These are phyloP conservation scores for Sugiyamaella marilandica DNA, from an alignment of 805 yeast genomes.

Conservation along the genomic window DNA sequence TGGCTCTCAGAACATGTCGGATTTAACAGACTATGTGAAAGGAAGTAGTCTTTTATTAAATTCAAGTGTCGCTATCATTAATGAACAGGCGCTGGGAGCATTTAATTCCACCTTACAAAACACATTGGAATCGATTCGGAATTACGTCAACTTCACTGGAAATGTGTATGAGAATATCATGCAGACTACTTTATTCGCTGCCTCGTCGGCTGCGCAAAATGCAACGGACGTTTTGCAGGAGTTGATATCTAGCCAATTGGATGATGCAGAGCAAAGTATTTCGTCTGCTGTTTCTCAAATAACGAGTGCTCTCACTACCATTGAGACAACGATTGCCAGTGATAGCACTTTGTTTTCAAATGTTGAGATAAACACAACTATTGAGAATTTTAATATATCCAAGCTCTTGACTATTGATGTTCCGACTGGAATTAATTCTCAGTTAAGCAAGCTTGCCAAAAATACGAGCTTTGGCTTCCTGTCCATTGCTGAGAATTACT, in stretches of 20 bases:
- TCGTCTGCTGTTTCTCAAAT: constrained; percentile 9
- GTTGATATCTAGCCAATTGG: constrained; percentile 3
- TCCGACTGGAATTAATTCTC: constrained; percentile 4
- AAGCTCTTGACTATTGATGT: constrained; percentile 10
- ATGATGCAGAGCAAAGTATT: constrained; percentile 7
- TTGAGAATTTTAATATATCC: constrained; percentile 5
- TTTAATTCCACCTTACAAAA: constrained; percentile 16
- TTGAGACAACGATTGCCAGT: neutral
- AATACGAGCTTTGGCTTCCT: constrained; percentile 5
- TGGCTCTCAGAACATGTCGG: neutral
- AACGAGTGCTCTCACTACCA: constrained; percentile 12
- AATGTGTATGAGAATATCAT: constrained; percentile 10
- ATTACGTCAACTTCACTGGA: constrained; percentile 8
- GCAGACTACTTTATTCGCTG: neutral
- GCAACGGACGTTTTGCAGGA: constrained; percentile 5
- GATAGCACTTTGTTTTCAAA: constrained; percentile 6
- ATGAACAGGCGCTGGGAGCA: constrained; percentile 10
- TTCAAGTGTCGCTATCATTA: neutral
- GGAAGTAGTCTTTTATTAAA: neutral
- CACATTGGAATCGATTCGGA: neutral
- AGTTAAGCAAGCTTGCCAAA: constrained; percentile 1
- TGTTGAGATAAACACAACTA: constrained; percentile 7
- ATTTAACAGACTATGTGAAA: neutral
- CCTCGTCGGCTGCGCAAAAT: constrained; percentile 10
- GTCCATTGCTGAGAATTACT: neutral